phyloP scores from a whole-genome alignment of 2,329 filamentous ascomycete species.

The Claviceps maximensis region DNA sequence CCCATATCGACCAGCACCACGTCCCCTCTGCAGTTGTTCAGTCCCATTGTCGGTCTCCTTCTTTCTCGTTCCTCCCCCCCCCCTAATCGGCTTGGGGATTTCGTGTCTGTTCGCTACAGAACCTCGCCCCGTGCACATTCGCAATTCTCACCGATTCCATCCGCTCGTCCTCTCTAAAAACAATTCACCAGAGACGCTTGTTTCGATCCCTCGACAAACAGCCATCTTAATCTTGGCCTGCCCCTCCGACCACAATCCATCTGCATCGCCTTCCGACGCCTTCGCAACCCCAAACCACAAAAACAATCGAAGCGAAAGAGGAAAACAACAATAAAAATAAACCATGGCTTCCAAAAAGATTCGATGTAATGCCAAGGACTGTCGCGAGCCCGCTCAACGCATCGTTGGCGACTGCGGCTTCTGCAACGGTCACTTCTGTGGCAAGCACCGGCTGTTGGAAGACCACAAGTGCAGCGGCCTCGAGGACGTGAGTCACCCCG shows the following conservation, averaged over 20 bases:
- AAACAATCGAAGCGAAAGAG: background rate
- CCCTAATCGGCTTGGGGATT: background rate
- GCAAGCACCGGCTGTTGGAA: conserved; percentile 86
- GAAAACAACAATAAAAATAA: background rate
- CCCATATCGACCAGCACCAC: no score
- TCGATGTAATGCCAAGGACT: conserved; percentile 79
- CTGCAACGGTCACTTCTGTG: conserved; percentile 88
- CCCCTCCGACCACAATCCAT: background rate
- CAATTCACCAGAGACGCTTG: no score
- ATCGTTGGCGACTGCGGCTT: conserved; percentile 96
- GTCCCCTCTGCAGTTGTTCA: no score
- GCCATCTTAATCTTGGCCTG: no score
- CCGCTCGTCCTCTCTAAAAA: background rate
- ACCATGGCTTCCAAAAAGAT: conserved; percentile 61
- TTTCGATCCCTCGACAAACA: background rate
- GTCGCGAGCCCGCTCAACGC: conserved; percentile 74
- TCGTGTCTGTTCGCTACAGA: background rate
- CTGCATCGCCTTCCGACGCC: background rate
- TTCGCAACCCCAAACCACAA: background rate
- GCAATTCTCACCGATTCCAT: background rate
- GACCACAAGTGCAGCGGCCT: conserved; percentile 86
- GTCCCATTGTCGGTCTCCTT: no score
- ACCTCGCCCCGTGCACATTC: background rate
- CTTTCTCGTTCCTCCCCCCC: no score
- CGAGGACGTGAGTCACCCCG: conserved; percentile 56